These are phyloP conservation scores for Tulasnella sp. DNA, from an alignment of 768 basidiomycete species.

Conservation along the genomic window DNA sequence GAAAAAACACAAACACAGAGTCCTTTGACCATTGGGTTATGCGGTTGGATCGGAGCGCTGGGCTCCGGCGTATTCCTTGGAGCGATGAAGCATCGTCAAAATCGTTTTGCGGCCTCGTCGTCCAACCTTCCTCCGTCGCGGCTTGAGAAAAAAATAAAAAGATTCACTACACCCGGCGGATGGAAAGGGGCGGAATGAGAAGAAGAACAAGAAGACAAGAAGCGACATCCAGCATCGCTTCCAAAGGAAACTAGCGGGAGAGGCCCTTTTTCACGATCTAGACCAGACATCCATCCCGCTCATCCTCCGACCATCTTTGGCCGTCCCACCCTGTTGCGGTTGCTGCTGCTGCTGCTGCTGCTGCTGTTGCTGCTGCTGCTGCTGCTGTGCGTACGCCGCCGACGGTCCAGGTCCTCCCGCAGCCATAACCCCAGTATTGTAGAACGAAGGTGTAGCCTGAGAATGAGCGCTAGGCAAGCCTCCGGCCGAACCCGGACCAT, in stretches of 20 bases:
- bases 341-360: neutral
- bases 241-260: neutral
- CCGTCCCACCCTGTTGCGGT: neutral
- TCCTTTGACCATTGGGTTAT: neutral
- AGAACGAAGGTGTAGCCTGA: conserved; percentile 54
- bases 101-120: neutral
- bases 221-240: neutral
- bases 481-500: conserved; percentile 17
- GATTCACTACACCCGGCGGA: neutral
- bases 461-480: conserved; percentile 40
- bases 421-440: conserved; percentile 46
- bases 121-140: neutral
- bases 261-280: neutral
- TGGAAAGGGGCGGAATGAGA: neutral
- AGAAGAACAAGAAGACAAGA: neutral
- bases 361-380: conserved; percentile 15
- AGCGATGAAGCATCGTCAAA: neutral
- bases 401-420: conserved; percentile 13
- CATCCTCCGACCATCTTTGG: conserved; percentile 15
- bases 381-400: neutral
- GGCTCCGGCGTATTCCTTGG: neutral
- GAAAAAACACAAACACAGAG: neutral
- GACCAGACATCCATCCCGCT: conserved; percentile 20
- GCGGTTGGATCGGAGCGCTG: neutral
- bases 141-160: neutral